Conservation (phyloP, 768 basidiomycete genomes). For the Termitomyces sp. region DNA sequence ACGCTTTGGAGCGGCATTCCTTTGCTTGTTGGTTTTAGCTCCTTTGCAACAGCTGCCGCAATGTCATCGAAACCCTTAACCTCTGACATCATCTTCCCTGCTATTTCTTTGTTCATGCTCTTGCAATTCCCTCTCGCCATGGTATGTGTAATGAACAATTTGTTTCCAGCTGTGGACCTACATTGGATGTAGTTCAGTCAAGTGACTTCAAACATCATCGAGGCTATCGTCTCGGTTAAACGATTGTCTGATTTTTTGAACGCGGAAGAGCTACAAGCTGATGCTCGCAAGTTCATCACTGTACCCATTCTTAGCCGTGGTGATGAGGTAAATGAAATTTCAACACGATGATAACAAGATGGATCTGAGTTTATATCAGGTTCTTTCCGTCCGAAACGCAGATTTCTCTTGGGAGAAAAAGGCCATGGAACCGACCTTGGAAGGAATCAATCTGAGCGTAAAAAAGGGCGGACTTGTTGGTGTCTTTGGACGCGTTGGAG, state of each 20-base stretch:
- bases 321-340: constrained; percentile 45
- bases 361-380: constrained; percentile 23
- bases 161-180: background rate
- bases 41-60: constrained; percentile 69
- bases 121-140: constrained; percentile 84
- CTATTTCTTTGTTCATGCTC: constrained; percentile 86
- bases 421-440: constrained; percentile 57
- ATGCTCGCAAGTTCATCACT: constrained; percentile 59
- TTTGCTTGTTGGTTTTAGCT: constrained; percentile 76
- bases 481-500: constrained; percentile 85
- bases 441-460: constrained; percentile 71
- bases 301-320: constrained; percentile 43
- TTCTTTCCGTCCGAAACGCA: constrained; percentile 67
- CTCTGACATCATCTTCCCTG: constrained; percentile 92
- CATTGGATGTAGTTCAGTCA: constrained; percentile 48
- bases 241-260: constrained; percentile 74
- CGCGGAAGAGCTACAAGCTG: constrained; percentile 76
- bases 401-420: constrained; percentile 80
- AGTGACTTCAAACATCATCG: constrained; percentile 79
- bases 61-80: constrained; percentile 70
- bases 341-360: background rate
- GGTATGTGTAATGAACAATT: constrained; percentile 37
- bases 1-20: constrained; percentile 71
- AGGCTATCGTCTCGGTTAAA: constrained; percentile 79
- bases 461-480: constrained; percentile 84